phyloP scores from a whole-genome alignment of 1,284 basidiomycete genomes.

The Puccinia coronata region DNA sequence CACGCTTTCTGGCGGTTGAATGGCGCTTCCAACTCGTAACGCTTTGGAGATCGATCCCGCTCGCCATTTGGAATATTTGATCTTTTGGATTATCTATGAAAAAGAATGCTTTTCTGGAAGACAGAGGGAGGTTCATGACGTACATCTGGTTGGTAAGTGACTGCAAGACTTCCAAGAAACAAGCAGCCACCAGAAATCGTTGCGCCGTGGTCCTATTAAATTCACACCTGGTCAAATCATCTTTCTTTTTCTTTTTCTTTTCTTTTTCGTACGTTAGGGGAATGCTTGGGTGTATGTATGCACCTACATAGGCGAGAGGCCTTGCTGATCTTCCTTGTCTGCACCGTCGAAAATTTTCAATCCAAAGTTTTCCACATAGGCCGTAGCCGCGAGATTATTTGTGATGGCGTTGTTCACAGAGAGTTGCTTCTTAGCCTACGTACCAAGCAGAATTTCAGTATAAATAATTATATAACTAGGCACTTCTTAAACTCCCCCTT shows the following conservation, averaged over 20 bases:
- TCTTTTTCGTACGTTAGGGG: no score
- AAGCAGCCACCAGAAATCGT: constrained; percentile 81
- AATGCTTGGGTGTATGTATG: not conserved
- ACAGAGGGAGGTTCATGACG: no score
- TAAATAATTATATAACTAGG: no score
- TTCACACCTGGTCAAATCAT: not conserved
- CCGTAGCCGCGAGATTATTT: constrained; percentile 75
- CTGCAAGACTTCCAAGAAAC: constrained; percentile 78
- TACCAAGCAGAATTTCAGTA: constrained; percentile 55
- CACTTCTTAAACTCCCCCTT: no score
- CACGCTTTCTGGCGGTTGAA: not conserved
- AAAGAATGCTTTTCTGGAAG: no score
- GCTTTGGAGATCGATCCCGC: constrained; percentile 85
- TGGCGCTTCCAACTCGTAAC: constrained; percentile 68
- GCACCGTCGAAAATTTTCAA: constrained; percentile 80
- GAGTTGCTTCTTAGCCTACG: constrained; percentile 70
- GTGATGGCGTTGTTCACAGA: constrained; percentile 77
- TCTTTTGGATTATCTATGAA: constrained; percentile 77
- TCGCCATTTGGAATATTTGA: constrained; percentile 89
- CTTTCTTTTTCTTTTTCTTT: not conserved
- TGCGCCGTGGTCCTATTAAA: constrained; percentile 77
- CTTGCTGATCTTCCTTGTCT: constrained; percentile 85
- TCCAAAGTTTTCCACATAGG: constrained; percentile 93
- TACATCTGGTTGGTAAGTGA: constrained; percentile 67
- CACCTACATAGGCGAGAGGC: constrained; percentile 67